These are phyloP conservation scores for Plasmodium vinckei DNA, from an alignment of 169 alveolate genomes.

Conservation along the genomic window DNA sequence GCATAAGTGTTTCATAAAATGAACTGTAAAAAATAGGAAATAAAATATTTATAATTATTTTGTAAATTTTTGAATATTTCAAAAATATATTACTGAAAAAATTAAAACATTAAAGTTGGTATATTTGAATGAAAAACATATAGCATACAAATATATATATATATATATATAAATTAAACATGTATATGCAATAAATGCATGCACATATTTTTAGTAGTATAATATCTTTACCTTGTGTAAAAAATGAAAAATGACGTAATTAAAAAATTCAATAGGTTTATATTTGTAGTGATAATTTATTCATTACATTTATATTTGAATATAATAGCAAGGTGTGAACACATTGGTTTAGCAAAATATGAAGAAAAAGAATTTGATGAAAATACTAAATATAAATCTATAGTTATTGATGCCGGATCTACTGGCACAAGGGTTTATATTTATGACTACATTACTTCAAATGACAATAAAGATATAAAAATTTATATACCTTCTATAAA, in stretches of 20 bases:
- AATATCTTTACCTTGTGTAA: not conserved
- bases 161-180: no score
- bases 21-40: no score
- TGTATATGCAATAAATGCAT: no score
- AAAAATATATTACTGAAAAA: no score
- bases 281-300: slow-evolving; percentile 17
- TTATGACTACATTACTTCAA: slow-evolving; percentile 39
- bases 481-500: slow-evolving; percentile 63
- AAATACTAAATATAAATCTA: slow-evolving; percentile 17
- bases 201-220: no score
- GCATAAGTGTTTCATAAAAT: no score
- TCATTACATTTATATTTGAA: slow-evolving; percentile 4
- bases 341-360: not conserved
- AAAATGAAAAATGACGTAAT: slow-evolving; percentile 63
- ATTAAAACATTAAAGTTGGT: no score
- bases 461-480: slow-evolving; percentile 33
- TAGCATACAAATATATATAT: no score
- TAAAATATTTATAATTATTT: no score
- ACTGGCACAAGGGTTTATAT: slow-evolving; percentile 76
- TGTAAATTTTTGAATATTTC: no score
- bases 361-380: not conserved
- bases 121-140: no score
- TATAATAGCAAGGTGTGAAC: not conserved
- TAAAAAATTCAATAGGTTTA: slow-evolving; percentile 3
- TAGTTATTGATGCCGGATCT: slow-evolving; percentile 77